Conservation (phyloP, 192 early-diverging fungal genomes). For the Podila minutissima region DNA sequence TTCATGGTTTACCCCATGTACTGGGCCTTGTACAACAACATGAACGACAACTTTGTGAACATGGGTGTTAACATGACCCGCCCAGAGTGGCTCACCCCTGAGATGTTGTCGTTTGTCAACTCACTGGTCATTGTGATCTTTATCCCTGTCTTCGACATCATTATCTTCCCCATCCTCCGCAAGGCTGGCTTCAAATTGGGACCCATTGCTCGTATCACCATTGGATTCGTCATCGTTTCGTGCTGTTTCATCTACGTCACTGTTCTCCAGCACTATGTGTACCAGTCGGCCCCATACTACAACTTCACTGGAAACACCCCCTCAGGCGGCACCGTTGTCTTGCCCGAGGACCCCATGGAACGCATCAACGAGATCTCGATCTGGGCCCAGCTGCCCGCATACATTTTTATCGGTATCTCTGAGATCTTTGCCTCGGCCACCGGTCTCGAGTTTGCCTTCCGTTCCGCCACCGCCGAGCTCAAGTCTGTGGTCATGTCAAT, state of each 20-base stretch:
- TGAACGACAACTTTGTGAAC: constrained; percentile 58
- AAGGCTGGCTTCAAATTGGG: constrained; percentile 60
- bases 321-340: constrained; percentile 4
- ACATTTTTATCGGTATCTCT: constrained; percentile 68
- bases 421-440: constrained; percentile 77
- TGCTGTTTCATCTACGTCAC: constrained; percentile 70
- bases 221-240: constrained; percentile 72
- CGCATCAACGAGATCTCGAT: constrained; percentile 66
- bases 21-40: constrained; percentile 78
- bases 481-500: constrained; percentile 80
- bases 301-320: constrained; percentile 42
- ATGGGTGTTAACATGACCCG: constrained; percentile 54
- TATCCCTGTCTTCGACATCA: constrained; percentile 74
- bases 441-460: constrained; percentile 76
- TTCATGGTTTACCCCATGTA: constrained; percentile 79
- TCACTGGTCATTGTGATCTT: constrained; percentile 73
- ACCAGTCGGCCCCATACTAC: constrained; percentile 64
- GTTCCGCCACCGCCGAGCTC: constrained; percentile 67
- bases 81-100: constrained; percentile 68
- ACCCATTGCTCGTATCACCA: constrained; percentile 70
- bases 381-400: constrained; percentile 65
- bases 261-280: constrained; percentile 69
- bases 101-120: constrained; percentile 75
- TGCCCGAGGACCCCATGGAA: background rate
- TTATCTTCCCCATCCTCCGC: constrained; percentile 68